Evolutionary conservation across 169 alveolate genomes (phyloP).

Genomic region (Eimeria brunetti): DNA sequence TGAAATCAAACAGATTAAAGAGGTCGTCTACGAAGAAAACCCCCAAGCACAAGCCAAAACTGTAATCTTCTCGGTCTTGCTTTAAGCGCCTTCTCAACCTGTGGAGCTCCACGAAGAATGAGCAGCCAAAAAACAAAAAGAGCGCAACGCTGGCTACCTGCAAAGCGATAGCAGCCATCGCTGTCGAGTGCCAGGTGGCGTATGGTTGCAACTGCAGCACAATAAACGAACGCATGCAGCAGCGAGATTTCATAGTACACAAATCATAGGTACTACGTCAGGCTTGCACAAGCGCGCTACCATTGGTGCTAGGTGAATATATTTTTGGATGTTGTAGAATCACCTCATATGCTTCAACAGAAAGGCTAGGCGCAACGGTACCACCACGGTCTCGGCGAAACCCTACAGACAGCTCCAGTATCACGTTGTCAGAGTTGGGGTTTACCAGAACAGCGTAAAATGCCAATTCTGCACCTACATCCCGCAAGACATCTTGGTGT

Average conservation of each 20-base stretch:
- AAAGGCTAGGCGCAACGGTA: constrained; percentile 14
- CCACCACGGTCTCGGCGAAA: constrained; percentile 46
- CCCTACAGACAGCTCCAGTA: not conserved
- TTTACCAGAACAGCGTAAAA: not conserved
- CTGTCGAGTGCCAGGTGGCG: constrained; percentile 46
- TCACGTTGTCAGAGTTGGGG: constrained; percentile 8
- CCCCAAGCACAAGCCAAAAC: constrained; percentile 45
- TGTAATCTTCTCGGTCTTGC: constrained; percentile 32
- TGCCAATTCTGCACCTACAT: constrained; percentile 18
- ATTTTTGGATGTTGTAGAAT: not conserved
- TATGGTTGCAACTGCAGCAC: constrained; percentile 33
- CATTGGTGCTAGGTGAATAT: not conserved
- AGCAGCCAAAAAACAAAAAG: constrained; percentile 26
- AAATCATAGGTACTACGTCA: not conserved
- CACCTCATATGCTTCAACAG: constrained; percentile 22
- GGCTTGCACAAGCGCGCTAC: not conserved
- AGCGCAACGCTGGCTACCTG: constrained; percentile 35
- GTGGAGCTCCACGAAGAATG: constrained; percentile 28
- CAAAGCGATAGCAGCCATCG: constrained; percentile 21
- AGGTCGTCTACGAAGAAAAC: constrained; percentile 45
- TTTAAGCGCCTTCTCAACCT: constrained; percentile 29
- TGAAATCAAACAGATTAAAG: constrained; percentile 20
- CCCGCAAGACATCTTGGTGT: constrained; percentile 6
- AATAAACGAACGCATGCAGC: not conserved
- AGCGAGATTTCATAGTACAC: not conserved